Conservation (phyloP, 1,284 basidiomycete genomes). For the Pseudozyma flocculosa region DNA sequence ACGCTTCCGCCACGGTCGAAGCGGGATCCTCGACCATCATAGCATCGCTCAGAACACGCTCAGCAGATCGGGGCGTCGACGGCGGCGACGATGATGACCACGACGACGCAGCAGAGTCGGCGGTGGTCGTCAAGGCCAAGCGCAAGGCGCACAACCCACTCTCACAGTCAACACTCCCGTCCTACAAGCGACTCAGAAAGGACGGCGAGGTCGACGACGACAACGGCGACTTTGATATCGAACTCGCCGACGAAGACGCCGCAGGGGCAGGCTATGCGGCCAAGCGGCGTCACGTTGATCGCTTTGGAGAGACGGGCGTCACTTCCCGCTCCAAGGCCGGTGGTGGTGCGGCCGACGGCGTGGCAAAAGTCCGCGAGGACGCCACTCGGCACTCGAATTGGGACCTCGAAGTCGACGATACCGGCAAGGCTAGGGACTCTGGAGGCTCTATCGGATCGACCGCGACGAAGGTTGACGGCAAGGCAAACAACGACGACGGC, state of each 20-base stretch:
- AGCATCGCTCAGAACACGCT: constrained; percentile 1
- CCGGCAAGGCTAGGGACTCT: background rate
- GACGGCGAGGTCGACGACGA: constrained; percentile 1
- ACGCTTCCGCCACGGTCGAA: constrained; percentile 1
- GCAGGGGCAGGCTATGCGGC: too few species aligned
- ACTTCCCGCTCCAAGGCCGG: background rate
- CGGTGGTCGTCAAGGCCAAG: constrained; percentile 28
- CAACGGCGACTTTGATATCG: constrained; percentile 6
- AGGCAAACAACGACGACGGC: constrained; percentile 69
- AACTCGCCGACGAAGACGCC: constrained; percentile 1
- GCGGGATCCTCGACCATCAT: constrained; percentile 19
- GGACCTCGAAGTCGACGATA: constrained; percentile 58
- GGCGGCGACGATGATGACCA: constrained; percentile 1
- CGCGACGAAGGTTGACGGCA: background rate
- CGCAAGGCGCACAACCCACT: constrained; percentile 17
- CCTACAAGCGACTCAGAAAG: constrained; percentile 11
- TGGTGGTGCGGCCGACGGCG: constrained; percentile 1
- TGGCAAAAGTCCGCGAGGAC: constrained; percentile 52
- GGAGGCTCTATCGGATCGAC: too few species aligned
- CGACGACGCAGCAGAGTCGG: constrained; percentile 4
- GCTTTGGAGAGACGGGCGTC: background rate
- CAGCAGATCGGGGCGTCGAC: background rate
- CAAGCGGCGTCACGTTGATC: background rate
- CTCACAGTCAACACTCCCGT: constrained; percentile 16
- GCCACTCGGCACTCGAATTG: constrained; percentile 60